These are phyloP conservation scores for Cyclostephanos invisitatus DNA, from an alignment of 108 stramenopile genomes.

Conservation along the genomic window DNA sequence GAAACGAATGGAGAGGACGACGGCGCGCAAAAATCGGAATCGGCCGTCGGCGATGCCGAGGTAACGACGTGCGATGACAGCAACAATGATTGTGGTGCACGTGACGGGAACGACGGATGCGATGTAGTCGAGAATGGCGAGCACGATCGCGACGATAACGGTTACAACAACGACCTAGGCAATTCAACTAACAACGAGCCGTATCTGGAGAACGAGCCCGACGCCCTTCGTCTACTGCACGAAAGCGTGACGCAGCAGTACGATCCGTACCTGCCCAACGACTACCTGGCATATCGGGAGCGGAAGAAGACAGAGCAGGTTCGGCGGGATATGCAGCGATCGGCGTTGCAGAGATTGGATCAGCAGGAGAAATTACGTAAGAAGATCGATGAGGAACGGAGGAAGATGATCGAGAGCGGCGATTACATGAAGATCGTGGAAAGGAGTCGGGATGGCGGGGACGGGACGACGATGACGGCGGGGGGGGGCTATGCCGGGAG, in stretches of 20 bases:
- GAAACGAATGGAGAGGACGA: no score
- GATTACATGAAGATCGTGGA: slow-evolving; percentile 44
- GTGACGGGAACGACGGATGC: neutral
- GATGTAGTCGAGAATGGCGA: neutral
- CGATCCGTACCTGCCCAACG: slow-evolving; percentile 81
- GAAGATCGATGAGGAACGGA: slow-evolving; percentile 65
- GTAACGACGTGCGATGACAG: slow-evolving; percentile 5
- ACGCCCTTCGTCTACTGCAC: slow-evolving; percentile 44
- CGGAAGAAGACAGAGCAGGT: slow-evolving; percentile 50
- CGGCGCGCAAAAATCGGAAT: neutral
- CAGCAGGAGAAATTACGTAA: slow-evolving; percentile 55
- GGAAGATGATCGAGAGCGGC: slow-evolving; percentile 43
- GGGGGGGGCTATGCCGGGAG: slow-evolving; percentile 57
- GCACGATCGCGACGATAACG: slow-evolving; percentile 11
- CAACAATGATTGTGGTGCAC: neutral
- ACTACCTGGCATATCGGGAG: slow-evolving; percentile 79
- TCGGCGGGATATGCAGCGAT: slow-evolving; percentile 47
- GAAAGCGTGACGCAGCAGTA: slow-evolving; percentile 53
- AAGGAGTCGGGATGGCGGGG: slow-evolving; percentile 20
- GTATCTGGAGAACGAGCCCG: slow-evolving; percentile 45
- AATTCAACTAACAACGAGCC: slow-evolving; percentile 16
- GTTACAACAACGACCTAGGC: slow-evolving; percentile 2
- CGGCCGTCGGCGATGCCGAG: neutral
- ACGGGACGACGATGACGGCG: slow-evolving; percentile 7
- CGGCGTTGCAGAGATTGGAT: slow-evolving; percentile 57